Evolutionary conservation across 208 protist species (phyloP).

Genomic region (Zelonia costaricensis): DNA sequence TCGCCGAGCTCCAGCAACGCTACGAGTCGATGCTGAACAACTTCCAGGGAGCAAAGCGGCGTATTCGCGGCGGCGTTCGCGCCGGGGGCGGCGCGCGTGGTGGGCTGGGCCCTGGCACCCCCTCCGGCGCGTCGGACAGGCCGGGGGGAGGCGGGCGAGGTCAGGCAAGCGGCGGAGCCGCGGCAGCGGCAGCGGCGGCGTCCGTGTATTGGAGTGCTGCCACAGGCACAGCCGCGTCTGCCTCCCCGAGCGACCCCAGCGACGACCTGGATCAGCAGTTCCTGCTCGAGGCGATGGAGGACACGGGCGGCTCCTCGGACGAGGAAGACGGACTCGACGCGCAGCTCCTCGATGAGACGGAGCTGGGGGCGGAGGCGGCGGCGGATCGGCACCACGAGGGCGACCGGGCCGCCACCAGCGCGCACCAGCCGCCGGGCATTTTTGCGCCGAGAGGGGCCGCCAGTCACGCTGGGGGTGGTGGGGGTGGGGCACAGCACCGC

Average conservation of each 20-base stretch:
- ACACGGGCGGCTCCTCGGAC: conserved; percentile 22
- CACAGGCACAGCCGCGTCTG: background rate
- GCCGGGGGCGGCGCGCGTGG: background rate
- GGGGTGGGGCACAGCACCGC: too few species aligned
- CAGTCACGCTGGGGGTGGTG: too few species aligned
- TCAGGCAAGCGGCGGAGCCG: background rate
- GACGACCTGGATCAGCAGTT: conserved; percentile 11
- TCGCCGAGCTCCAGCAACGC: conserved; percentile 42
- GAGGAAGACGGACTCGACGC: conserved; percentile 19
- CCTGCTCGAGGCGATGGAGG: conserved; percentile 16
- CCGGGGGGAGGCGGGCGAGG: background rate
- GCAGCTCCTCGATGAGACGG: conserved; percentile 19
- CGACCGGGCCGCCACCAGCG: too few species aligned
- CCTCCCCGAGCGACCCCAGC: too few species aligned
- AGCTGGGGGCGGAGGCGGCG: background rate
- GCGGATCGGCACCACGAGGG: background rate
- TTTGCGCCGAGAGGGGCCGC: too few species aligned
- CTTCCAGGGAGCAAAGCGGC: conserved; percentile 40
- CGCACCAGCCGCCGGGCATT: too few species aligned
- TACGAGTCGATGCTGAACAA: conserved; percentile 51
- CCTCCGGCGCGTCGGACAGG: too few species aligned
- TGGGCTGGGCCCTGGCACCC: background rate
- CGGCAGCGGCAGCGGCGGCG: background rate
- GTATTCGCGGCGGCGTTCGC: conserved; percentile 3
- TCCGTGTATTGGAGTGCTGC: too few species aligned